Percentiles rank a stretch among this genome's conserved stretches.
phyloP scores from a whole-genome alignment of 1,284 basidiomycete species.

The Volvariella surrecta region DNA sequence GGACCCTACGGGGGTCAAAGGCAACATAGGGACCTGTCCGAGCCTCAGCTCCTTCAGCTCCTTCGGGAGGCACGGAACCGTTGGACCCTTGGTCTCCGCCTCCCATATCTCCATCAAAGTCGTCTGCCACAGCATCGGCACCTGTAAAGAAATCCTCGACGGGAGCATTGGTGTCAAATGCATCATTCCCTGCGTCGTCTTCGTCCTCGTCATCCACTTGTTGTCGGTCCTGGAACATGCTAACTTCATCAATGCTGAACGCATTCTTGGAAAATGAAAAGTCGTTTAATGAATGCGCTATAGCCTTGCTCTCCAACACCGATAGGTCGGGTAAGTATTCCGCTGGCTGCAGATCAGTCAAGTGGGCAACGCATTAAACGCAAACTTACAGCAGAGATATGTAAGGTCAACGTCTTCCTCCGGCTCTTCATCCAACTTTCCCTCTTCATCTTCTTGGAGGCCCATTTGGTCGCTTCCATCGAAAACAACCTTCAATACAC shows the following conservation, averaged over 20 bases:
- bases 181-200: constrained; percentile 34
- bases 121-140: constrained; percentile 41
- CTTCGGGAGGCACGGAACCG: constrained; percentile 33
- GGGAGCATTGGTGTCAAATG: constrained; percentile 28
- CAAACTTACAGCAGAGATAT: constrained; percentile 54
- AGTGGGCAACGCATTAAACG: constrained; percentile 3
- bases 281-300: constrained; percentile 70
- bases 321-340: constrained; percentile 67
- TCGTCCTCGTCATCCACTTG: constrained; percentile 33
- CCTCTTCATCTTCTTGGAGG: constrained; percentile 70
- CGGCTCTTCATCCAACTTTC: constrained; percentile 50
- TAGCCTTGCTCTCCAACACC: constrained; percentile 56
- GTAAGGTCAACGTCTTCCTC: constrained; percentile 63
- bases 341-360: constrained; percentile 18
- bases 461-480: constrained; percentile 90
- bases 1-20: constrained; percentile 71
- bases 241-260: constrained; percentile 53
- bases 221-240: constrained; percentile 45
- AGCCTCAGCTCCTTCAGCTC: constrained; percentile 25
- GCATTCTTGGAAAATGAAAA: constrained; percentile 73
- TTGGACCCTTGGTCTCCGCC: constrained; percentile 37
- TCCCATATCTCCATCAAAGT: constrained; percentile 37
- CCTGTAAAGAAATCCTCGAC: constrained; percentile 47
- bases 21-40: constrained; percentile 47
- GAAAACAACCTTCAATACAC: constrained; percentile 86